Percentiles rank a stretch among this genome's conserved stretches.
Evolutionary conservation across 805 yeast species (phyloP).

Genomic region (Kodamaea kaohsiungensis): DNA sequence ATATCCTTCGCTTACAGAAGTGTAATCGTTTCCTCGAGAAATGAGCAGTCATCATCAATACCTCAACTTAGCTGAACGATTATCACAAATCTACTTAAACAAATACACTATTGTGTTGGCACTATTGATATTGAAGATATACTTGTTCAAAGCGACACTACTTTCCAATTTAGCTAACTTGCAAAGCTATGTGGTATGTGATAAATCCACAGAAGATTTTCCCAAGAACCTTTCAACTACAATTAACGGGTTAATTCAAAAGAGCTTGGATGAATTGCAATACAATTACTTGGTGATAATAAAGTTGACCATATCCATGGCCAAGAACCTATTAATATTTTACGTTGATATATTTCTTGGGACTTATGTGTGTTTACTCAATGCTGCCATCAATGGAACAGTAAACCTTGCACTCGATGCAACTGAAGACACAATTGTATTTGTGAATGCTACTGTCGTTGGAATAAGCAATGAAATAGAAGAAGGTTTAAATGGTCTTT

Average conservation of each 20-base stretch:
- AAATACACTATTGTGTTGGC: slow-evolving; percentile 57
- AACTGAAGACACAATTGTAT: slow-evolving; percentile 58
- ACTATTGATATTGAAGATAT: slow-evolving; percentile 59
- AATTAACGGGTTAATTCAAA: slow-evolving; percentile 54
- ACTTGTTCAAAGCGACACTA: slow-evolving; percentile 55
- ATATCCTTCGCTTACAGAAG: not conserved
- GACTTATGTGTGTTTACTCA: slow-evolving; percentile 80
- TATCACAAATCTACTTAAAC: slow-evolving; percentile 70
- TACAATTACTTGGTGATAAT: slow-evolving; percentile 46
- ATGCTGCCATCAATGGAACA: slow-evolving; percentile 72
- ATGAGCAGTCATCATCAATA: slow-evolving; percentile 24
- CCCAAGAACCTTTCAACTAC: slow-evolving; percentile 59
- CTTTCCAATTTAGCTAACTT: slow-evolving; percentile 36
- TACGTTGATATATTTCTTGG: slow-evolving; percentile 75
- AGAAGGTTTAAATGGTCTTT: slow-evolving; percentile 62
- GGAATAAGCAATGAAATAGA: slow-evolving; percentile 62
- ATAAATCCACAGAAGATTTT: slow-evolving; percentile 38
- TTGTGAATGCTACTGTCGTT: slow-evolving; percentile 61
- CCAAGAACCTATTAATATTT: slow-evolving; percentile 62
- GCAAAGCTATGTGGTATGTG: slow-evolving; percentile 38
- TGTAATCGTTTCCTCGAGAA: not conserved
- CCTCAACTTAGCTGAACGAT: slow-evolving; percentile 50
- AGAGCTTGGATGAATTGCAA: slow-evolving; percentile 49
- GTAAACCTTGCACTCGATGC: slow-evolving; percentile 73
- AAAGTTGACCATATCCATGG: slow-evolving; percentile 50